Evolutionary conservation across 306 rosid species (phyloP).

Genomic region (Ziziphus jujuba): DNA sequence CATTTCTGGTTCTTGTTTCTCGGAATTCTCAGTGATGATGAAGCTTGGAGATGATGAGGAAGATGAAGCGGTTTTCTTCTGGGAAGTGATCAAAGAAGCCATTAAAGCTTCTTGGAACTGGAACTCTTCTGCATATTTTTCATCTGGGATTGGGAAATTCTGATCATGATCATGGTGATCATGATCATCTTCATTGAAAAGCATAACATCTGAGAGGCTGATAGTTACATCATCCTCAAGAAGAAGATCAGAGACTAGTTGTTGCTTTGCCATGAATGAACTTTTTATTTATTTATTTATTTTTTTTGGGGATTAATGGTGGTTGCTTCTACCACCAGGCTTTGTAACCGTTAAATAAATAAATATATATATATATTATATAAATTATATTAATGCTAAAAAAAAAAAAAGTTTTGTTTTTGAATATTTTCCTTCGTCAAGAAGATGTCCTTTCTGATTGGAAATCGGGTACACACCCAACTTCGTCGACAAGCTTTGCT

Average conservation of each 20-base stretch:
- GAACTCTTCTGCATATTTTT: slow-evolving; percentile 37
- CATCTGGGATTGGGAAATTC: slow-evolving; percentile 25
- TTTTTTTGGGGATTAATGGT: background rate
- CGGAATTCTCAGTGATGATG: slow-evolving; percentile 3
- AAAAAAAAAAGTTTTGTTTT: too few relatives aligned
- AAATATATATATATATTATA: too few relatives aligned
- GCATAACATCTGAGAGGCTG: slow-evolving; percentile 23
- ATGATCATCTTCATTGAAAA: slow-evolving; percentile 17
- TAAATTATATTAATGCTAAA: too few relatives aligned
- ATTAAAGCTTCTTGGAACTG: slow-evolving; percentile 52
- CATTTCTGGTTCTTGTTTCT: background rate
- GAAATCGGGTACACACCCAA: background rate
- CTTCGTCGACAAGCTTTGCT: background rate
- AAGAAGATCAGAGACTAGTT: background rate
- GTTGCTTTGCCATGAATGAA: slow-evolving; percentile 25
- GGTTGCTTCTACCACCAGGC: too few relatives aligned
- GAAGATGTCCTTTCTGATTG: slow-evolving; percentile 1
- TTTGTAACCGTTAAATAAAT: too few relatives aligned
- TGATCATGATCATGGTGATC: background rate
- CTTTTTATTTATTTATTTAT: background rate
- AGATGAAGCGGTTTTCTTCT: background rate
- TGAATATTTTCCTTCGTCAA: background rate
- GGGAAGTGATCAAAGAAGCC: slow-evolving; percentile 20
- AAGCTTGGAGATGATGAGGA: background rate
- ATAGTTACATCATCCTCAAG: slow-evolving; percentile 26